Conservation (phyloP, 257 asterid species). For the Anisodus acutangulus region DNA sequence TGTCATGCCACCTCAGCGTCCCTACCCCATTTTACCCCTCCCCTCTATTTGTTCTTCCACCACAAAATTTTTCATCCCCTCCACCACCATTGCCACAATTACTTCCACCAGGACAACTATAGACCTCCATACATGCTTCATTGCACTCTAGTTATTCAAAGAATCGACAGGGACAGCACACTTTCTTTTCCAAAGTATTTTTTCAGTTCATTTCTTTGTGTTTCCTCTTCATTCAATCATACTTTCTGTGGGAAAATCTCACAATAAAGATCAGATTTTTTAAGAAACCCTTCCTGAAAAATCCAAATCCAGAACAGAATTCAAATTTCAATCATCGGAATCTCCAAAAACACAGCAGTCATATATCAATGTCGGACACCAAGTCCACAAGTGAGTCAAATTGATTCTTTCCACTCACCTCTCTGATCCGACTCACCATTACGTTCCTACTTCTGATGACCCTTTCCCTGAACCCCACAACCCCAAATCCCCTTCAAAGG, state of each 20-base stretch:
- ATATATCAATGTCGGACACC: slow-evolving; percentile 70
- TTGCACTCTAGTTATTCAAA: neutral
- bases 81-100: no score
- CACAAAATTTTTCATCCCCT: no score
- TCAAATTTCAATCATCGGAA: slow-evolving; percentile 29
- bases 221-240: neutral
- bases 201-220: neutral
- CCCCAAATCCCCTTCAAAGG: slow-evolving; percentile 41
- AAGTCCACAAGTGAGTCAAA: slow-evolving; percentile 80
- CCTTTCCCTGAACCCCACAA: slow-evolving; percentile 43
- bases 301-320: slow-evolving; percentile 10
- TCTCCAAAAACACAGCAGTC: slow-evolving; percentile 51
- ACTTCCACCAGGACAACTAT: neutral
- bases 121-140: neutral
- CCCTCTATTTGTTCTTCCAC: no score
- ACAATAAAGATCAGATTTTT: neutral
- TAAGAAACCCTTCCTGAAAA: slow-evolving; percentile 34
- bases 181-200: slow-evolving; percentile 34
- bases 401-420: slow-evolving; percentile 79
- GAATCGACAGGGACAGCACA: neutral
- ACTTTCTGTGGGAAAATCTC: slow-evolving; percentile 24
- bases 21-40: no score
- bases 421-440: slow-evolving; percentile 74
- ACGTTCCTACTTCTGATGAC: slow-evolving; percentile 57
- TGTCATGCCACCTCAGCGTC: no score